These are phyloP conservation scores for Acanthamoeba royreba DNA, from an alignment of 208 protist genomes.

Conservation along the genomic window DNA sequence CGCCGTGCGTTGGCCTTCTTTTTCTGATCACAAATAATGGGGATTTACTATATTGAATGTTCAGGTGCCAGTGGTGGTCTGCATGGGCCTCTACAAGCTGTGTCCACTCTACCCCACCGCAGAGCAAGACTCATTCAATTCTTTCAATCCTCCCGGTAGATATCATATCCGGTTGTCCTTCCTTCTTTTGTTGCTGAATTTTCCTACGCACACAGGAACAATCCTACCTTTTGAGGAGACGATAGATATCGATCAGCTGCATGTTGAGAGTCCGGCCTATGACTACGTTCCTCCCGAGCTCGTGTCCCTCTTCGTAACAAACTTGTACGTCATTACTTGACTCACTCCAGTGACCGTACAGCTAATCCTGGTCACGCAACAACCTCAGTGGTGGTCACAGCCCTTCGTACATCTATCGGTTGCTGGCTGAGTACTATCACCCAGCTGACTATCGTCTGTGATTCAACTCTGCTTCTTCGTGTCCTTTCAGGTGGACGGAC, in stretches of 20 bases:
- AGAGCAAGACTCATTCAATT: slow-evolving; percentile 85
- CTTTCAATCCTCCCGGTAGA: slow-evolving; percentile 58
- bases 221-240: background rate
- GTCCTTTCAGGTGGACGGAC: too few relatives aligned
- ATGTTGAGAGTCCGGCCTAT: slow-evolving; percentile 89
- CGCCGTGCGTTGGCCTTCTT: background rate
- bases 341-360: too few relatives aligned
- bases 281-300: slow-evolving; percentile 97
- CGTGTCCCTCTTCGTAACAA: slow-evolving; percentile 94
- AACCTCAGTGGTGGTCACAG: slow-evolving; percentile 84
- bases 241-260: slow-evolving; percentile 60
- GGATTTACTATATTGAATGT: too few relatives aligned
- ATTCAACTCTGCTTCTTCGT: too few relatives aligned
- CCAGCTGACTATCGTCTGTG: slow-evolving; percentile 82
- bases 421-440: slow-evolving; percentile 95
- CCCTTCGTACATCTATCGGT: slow-evolving; percentile 94
- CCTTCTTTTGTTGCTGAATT: too few relatives aligned
- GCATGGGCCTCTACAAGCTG: slow-evolving; percentile 94
- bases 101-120: slow-evolving; percentile 91
- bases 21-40: too few relatives aligned
- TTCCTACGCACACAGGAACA: too few relatives aligned
- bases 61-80: slow-evolving; percentile 92
- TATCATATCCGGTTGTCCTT: too few relatives aligned
- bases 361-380: too few relatives aligned
- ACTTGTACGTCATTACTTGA: slow-evolving; percentile 79